Conservation (phyloP, 1,284 basidiomycete species). For the Cronartium quercuum region DNA sequence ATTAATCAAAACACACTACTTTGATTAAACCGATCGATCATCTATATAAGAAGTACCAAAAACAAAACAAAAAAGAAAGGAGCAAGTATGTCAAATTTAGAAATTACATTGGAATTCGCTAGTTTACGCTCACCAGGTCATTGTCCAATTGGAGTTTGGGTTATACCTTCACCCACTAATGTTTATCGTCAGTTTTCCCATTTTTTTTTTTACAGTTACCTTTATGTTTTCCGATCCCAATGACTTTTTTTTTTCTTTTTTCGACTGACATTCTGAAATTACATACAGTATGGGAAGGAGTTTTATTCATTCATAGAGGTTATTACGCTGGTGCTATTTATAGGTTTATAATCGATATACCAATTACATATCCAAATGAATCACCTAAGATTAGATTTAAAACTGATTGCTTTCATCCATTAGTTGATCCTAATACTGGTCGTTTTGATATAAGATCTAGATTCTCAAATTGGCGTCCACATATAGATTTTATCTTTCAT, state of each 20-base stretch:
- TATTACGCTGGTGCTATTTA: slow-evolving; percentile 35
- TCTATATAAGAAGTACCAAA: too few species aligned
- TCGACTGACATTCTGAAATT: neutral
- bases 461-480: slow-evolving; percentile 11
- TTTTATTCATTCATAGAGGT: slow-evolving; percentile 34
- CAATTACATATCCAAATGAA: slow-evolving; percentile 20
- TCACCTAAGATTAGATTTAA: slow-evolving; percentile 18
- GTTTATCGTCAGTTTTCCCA: slow-evolving; percentile 15
- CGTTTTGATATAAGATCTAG: slow-evolving; percentile 8
- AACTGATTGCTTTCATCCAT: slow-evolving; percentile 37
- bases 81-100: slow-evolving; percentile 14
- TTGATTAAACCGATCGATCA: too few species aligned
- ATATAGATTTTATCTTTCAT: slow-evolving; percentile 9
- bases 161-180: slow-evolving; percentile 33
- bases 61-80: too few species aligned
- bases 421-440: slow-evolving; percentile 25
- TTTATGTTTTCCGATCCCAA: neutral
- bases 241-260: neutral
- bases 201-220: neutral
- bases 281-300: slow-evolving; percentile 25
- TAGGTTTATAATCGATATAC: slow-evolving; percentile 19
- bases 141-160: slow-evolving; percentile 37
- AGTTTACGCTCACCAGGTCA: slow-evolving; percentile 26
- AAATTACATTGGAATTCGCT: slow-evolving; percentile 29
- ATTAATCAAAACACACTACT: too few species aligned